Conservation (phyloP, 805 yeast species). For the Metschnikowia rubicola region DNA sequence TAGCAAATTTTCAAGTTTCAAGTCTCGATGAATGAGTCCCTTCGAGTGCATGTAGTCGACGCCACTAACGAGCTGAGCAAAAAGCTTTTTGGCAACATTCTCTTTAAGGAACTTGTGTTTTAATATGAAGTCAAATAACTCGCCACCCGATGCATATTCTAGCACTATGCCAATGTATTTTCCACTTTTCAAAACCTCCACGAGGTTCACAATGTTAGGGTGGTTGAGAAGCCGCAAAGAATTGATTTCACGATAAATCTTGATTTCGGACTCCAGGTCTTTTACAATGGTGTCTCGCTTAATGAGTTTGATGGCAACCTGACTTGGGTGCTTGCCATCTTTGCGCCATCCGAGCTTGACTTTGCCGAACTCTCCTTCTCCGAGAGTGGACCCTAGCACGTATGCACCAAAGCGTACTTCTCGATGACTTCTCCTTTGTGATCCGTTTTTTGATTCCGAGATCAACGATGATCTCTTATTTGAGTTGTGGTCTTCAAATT, state of each 20-base stretch:
- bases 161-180: conserved; percentile 94
- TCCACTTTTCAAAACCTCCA: conserved; percentile 90
- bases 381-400: conserved; percentile 86
- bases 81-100: conserved; percentile 75
- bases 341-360: conserved; percentile 96
- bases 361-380: conserved; percentile 98
- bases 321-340: conserved; percentile 71
- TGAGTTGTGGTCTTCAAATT: conserved; percentile 4
- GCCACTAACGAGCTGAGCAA: conserved; percentile 91
- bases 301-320: conserved; percentile 91
- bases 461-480: conserved; percentile 4
- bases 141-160: conserved; percentile 97
- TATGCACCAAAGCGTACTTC: conserved; percentile 88
- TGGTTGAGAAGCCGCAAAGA: conserved; percentile 83
- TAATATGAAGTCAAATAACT: conserved; percentile 86
- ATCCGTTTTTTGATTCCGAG: neutral
- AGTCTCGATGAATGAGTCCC: conserved; percentile 76
- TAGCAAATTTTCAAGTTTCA: conserved; percentile 69
- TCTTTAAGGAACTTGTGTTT: conserved; percentile 86
- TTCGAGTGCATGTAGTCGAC: conserved; percentile 85
- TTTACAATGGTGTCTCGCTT: conserved; percentile 85
- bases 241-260: conserved; percentile 89
- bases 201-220: conserved; percentile 89
- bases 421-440: conserved; percentile 33
- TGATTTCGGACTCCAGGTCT: conserved; percentile 80